phyloP scores from a whole-genome alignment of 768 basidiomycete genomes.

The Saitozyma sp. region DNA sequence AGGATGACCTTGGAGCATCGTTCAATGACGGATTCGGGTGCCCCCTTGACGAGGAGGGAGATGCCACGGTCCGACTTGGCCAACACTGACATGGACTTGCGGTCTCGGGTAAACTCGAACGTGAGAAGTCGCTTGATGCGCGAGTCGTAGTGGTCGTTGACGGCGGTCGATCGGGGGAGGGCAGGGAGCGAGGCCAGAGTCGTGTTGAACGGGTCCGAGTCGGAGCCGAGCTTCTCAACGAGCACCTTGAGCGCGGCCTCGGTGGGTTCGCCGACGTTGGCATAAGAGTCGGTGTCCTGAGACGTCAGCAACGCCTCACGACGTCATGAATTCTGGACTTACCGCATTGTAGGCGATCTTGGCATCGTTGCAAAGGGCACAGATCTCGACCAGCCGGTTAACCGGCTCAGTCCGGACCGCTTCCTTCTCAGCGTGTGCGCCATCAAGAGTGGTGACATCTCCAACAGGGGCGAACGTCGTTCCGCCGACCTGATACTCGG shows the following conservation, averaged over 20 bases:
- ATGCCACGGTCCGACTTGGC: slow-evolving; percentile 63
- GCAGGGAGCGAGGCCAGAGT: slow-evolving; percentile 63
- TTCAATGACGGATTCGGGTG: slow-evolving; percentile 91
- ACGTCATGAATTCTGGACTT: slow-evolving; percentile 40
- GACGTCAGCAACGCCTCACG: slow-evolving; percentile 12
- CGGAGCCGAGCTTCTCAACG: slow-evolving; percentile 86
- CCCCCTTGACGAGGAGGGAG: slow-evolving; percentile 88
- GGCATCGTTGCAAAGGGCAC: slow-evolving; percentile 91
- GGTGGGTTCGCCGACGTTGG: slow-evolving; percentile 91
- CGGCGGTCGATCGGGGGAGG: slow-evolving; percentile 69
- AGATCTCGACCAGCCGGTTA: slow-evolving; percentile 73
- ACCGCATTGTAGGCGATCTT: slow-evolving; percentile 81
- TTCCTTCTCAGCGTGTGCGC: slow-evolving; percentile 64
- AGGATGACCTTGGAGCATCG: slow-evolving; percentile 63
- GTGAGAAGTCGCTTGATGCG: slow-evolving; percentile 79
- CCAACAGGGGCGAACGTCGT: slow-evolving; percentile 89
- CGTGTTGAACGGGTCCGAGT: slow-evolving; percentile 57
- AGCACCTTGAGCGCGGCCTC: slow-evolving; percentile 95
- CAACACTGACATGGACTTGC: slow-evolving; percentile 99
- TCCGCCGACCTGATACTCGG: slow-evolving; percentile 81
- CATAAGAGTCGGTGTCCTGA: slow-evolving; percentile 76
- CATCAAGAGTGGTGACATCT: slow-evolving; percentile 66
- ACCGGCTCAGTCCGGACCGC: slow-evolving; percentile 47
- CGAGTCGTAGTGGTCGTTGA: slow-evolving; percentile 79
- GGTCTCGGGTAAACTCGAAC: slow-evolving; percentile 96